These are phyloP conservation scores for Colletotrichum trifolii DNA, from an alignment of 2,329 filamentous ascomycete genomes.

Conservation along the genomic window DNA sequence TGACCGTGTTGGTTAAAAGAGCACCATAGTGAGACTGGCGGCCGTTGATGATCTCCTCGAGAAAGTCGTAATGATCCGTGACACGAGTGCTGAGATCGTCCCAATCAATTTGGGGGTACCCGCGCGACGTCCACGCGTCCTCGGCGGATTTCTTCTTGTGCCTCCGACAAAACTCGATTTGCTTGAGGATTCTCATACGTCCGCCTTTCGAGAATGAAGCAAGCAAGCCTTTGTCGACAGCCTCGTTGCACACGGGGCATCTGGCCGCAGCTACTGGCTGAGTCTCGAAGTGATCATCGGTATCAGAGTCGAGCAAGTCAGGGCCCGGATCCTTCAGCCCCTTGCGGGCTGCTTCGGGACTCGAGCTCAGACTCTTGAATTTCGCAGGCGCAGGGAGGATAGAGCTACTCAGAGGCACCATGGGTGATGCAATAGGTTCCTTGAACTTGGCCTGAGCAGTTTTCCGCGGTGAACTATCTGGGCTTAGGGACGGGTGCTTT, in stretches of 20 bases:
- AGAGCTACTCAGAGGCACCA: constrained; percentile 5
- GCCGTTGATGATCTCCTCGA: constrained; percentile 72
- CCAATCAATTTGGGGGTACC: constrained; percentile 82
- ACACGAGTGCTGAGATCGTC: constrained; percentile 68
- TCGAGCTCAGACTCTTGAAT: background rate
- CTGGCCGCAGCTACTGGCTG: background rate
- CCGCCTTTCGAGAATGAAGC: constrained; percentile 59
- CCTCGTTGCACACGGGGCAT: constrained; percentile 76
- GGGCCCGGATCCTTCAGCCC: constrained; percentile 22
- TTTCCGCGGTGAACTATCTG: constrained; percentile 3
- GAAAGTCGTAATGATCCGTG: constrained; percentile 60
- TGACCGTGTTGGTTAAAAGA: constrained; percentile 64
- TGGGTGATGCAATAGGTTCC: constrained; percentile 16
- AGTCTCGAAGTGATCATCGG: background rate
- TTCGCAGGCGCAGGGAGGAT: constrained; percentile 8
- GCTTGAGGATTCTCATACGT: constrained; percentile 66
- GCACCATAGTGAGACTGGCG: constrained; percentile 70
- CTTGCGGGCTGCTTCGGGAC: background rate
- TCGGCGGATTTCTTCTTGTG: constrained; percentile 69
- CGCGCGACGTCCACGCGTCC: constrained; percentile 58
- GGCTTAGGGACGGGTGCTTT: constrained; percentile 29
- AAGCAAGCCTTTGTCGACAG: constrained; percentile 67
- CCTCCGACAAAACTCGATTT: constrained; percentile 71
- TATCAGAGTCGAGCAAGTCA: constrained; percentile 24
- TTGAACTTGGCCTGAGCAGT: constrained; percentile 4